These are phyloP conservation scores for Sesbania bispinosa DNA, from an alignment of 306 rosid genomes.

Conservation along the genomic window DNA sequence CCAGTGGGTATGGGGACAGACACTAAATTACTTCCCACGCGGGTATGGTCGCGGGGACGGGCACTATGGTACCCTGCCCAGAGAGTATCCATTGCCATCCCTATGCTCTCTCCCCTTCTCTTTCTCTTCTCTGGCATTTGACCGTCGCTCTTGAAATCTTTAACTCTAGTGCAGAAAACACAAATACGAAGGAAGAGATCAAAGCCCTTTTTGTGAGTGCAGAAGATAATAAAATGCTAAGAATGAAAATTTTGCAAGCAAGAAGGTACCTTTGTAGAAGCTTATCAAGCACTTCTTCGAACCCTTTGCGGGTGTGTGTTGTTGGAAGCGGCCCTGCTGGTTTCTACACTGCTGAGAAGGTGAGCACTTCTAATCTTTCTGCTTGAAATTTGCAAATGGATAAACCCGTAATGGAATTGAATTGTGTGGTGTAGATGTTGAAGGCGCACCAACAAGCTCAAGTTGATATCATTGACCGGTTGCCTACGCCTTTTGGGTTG, in stretches of 20 bases:
- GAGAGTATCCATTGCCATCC: too few species aligned
- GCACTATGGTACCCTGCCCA: too few species aligned
- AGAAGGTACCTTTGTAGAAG: constrained; percentile 44
- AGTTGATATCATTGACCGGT: constrained; percentile 81
- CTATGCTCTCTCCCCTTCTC: too few species aligned
- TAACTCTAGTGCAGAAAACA: too few species aligned
- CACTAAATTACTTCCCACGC: too few species aligned
- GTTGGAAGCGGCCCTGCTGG: constrained; percentile 99
- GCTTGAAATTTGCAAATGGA: background rate
- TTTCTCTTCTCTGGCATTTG: too few species aligned
- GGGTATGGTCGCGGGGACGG: too few species aligned
- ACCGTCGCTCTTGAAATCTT: too few species aligned
- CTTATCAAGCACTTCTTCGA: constrained; percentile 48
- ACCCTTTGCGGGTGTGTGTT: constrained; percentile 61
- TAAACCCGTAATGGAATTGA: background rate
- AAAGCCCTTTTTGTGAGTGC: too few species aligned
- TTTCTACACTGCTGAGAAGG: constrained; percentile 90
- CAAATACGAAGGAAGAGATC: too few species aligned
- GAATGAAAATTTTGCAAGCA: constrained; percentile 39
- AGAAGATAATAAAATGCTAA: too few species aligned
- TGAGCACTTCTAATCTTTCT: background rate
- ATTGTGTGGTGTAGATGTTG: constrained; percentile 50
- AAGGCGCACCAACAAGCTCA: constrained; percentile 63
- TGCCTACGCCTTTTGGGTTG: constrained; percentile 87
- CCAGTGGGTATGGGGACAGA: too few species aligned